Base-by-base conservation (phyloP, 176 grass and related monocot genomes). In the Aegilops sharonensis region DNA sequence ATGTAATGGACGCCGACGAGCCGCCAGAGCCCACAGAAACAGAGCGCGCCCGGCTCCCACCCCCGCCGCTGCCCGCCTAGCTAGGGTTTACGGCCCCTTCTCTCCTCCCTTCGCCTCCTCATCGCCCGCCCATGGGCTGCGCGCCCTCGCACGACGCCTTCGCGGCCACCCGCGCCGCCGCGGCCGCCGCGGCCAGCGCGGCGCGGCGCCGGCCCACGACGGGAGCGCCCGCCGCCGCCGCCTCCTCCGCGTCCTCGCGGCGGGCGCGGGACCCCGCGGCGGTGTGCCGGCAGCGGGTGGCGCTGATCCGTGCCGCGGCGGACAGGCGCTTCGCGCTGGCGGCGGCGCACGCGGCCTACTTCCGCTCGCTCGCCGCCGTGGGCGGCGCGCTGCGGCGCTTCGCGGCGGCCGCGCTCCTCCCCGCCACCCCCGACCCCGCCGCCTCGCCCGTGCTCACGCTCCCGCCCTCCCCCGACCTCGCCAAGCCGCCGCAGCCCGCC, bases 301-400 rank as follows among this genome's bases (percentile, higher is more conserved):
- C 91, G 56, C 75, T 98, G 60, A 95, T 98, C 87, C 81, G 71
- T 61, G 67, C 86, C n/a, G 90, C 89, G 35, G 84, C 70, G 4
- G 90, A 94, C 83, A 23, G 79, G 9, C 87, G 92, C 1, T 96
- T 85, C 89, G 82, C 86, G 37, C 89, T 94, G 21, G 89, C 97
- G 9, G 82, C 84, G 1, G 97, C 97, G 7, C 97, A 99, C 82
- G 87, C 88, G 47, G 94, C 94, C 10, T 99, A 99, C 87, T 88
- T 99, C 85, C 87, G 80, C 75, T 87, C 90, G 1, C 83, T 99
- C 23, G 64, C 62, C 50, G 79, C 88, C 65, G 85, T 99, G 20
- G 94, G 97, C 6, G 92, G 84, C 62, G 87, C 90, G 66, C 83
- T 99, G 7, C 85, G 72, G 18, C 83, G 89, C 60, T 99, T 99